Evolutionary conservation across 208 protist species (phyloP).

Genomic region (Angomonas ambiguus): DNA sequence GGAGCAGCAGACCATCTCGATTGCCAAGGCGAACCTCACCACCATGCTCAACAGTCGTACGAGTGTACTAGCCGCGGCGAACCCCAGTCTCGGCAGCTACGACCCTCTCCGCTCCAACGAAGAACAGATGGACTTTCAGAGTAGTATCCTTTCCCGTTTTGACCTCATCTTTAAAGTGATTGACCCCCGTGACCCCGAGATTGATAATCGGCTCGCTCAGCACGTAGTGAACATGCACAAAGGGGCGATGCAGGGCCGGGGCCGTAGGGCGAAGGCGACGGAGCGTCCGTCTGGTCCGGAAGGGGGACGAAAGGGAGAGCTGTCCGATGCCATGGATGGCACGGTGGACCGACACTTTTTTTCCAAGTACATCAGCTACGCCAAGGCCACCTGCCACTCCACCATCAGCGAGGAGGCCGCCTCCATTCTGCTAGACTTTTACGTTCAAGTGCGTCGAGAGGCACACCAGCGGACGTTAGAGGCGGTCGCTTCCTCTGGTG

Average conservation of each 20-base stretch:
- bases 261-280: conserved; percentile 6
- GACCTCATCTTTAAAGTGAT: conserved; percentile 99
- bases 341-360: conserved; percentile 80
- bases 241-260: conserved; percentile 61
- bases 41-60: conserved; percentile 99
- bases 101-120: conserved; percentile 86
- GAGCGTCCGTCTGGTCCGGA: conserved; percentile 31
- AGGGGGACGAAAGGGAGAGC: conserved; percentile 37
- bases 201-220: conserved; percentile 90
- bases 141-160: conserved; percentile 99
- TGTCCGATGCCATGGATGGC: conserved; percentile 22
- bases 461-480: conserved; percentile 76
- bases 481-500: conserved; percentile 14
- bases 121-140: conserved; percentile 95
- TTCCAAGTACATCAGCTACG: conserved; percentile 96
- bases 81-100: conserved; percentile 96
- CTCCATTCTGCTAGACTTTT: conserved; percentile 93
- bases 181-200: conserved; percentile 92
- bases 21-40: conserved; percentile 99
- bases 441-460: conserved; percentile 91
- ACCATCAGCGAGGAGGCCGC: conserved; percentile 91
- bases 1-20: conserved; percentile 99
- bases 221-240: conserved; percentile 97
- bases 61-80: conserved; percentile 99
- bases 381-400: conserved; percentile 82